phyloP scores from a whole-genome alignment of 768 basidiomycete species.

The Agrocybe pediades region DNA sequence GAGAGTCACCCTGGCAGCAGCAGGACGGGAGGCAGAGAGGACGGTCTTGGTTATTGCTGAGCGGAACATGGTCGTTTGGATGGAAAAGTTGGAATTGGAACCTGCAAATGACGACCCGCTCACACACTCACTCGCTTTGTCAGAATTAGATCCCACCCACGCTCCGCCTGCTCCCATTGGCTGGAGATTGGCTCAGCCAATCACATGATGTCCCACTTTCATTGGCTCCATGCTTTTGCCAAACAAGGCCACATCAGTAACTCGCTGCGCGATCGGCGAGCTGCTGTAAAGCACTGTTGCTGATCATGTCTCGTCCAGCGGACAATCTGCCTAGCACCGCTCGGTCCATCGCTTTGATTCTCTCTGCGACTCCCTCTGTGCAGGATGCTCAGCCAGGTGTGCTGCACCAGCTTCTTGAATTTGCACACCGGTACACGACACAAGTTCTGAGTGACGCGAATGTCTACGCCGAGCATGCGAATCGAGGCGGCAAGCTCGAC shows the following conservation, averaged over 20 bases:
- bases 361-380: conserved; percentile 81
- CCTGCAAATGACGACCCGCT: background rate
- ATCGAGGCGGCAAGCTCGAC: conserved; percentile 75
- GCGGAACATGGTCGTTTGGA: conserved; percentile 67
- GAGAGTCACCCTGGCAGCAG: conserved; percentile 36
- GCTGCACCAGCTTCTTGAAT: conserved; percentile 85
- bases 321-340: conserved; percentile 86
- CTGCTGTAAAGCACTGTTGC: background rate
- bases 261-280: conserved; percentile 7
- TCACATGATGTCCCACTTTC: conserved; percentile 4
- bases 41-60: conserved; percentile 56
- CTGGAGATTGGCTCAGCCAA: conserved; percentile 13
- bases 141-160: conserved; percentile 13
- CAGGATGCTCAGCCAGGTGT: conserved; percentile 88
- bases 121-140: conserved; percentile 12
- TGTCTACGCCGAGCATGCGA: conserved; percentile 87
- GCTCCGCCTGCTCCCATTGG: conserved; percentile 12
- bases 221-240: conserved; percentile 5
- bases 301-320: conserved; percentile 45
- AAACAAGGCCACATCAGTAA: too few relatives aligned
- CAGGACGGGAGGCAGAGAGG: conserved; percentile 47
- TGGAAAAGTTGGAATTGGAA: conserved; percentile 13
- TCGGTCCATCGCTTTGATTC: conserved; percentile 77
- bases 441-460: conserved; percentile 85
- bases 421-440: conserved; percentile 80